Base-by-base conservation (phyloP, 768 basidiomycete species). In the Russula sp. region DNA sequence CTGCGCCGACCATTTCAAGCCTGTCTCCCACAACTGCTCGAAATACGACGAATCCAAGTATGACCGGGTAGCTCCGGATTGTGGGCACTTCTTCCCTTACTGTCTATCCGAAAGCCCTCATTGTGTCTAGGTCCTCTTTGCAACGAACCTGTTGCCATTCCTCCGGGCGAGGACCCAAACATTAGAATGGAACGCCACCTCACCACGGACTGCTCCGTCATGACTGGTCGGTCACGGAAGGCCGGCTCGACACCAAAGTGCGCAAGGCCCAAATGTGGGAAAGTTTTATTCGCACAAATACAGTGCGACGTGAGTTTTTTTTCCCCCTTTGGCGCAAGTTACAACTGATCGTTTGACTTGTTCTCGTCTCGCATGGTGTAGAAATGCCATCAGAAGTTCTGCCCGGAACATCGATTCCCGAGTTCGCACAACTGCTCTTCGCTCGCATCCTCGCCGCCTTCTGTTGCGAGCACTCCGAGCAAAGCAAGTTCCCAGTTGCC, bases 1-100 rank as follows among this genome's bases (percentile, higher is more conserved):
- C 76, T 94, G 92, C 68, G 83, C 84, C 47, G 87, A 91, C 13
- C 91, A 94, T 70, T 93, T 86, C 76, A 82, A 81, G 64, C 87
- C 86, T 13, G 76, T 80, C 18, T 79, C 79, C 2, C 91, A 94
- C 69, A 76, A 73, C 42, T 91, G 92, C 70, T 72, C 80, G 3
- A 78, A 86, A 68, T 91, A 86, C 69, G 88, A 92, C 67, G 84
- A 87, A 70, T 77, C 74, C 67, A 84, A 84, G 71, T 80, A 83
- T 65, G 84, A 94, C 64, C 81, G 91, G 9, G 77, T 93, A 6
- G 89, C 89, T 16, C 91, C 91, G 14, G 78, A 83, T 44, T 92
- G 90, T 88, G 69, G 59, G 82, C 77, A 14, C 27, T 5, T 48
- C 37, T 4, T 8, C 27, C 14, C 13, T 0, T 51, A 14, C 27